Conservation (phyloP, 2,329 filamentous ascomycete genomes). For the Amauroascus niger region DNA sequence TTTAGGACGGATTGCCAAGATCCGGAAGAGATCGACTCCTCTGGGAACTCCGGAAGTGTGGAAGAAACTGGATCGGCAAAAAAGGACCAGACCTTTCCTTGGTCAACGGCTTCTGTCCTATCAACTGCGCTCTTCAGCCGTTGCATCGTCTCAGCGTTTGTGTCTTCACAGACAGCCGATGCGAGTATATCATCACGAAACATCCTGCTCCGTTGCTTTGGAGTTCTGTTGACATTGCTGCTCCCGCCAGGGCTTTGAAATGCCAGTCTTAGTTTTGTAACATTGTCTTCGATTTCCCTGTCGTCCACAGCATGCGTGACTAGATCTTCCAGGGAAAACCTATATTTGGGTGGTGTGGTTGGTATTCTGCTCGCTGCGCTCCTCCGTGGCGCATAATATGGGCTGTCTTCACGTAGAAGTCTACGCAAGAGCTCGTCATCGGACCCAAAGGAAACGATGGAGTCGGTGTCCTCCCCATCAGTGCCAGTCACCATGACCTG, state of each 20-base stretch:
- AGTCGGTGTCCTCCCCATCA: conserved; percentile 59
- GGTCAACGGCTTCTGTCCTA: conserved; percentile 50
- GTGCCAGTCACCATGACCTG: conserved; percentile 52
- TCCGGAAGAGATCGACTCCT: conserved; percentile 23
- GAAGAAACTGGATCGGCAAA: conserved; percentile 35
- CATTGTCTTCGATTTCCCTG: conserved; percentile 48
- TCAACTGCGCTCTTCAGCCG: conserved; percentile 49
- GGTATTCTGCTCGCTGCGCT: conserved; percentile 19
- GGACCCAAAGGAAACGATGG: conserved; percentile 46
- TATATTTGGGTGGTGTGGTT: conserved; percentile 42
- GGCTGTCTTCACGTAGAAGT: conserved; percentile 18
- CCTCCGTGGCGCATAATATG: conserved; percentile 3
- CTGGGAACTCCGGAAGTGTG: conserved; percentile 28
- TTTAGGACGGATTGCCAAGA: conserved; percentile 27
- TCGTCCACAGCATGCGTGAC: conserved; percentile 52
- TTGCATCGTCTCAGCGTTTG: conserved; percentile 36
- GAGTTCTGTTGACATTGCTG: conserved; percentile 3
- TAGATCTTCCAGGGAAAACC: conserved; percentile 54
- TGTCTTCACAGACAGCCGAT: conserved; percentile 36
- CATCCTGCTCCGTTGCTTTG: conserved; percentile 13
- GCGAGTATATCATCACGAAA: conserved; percentile 36
- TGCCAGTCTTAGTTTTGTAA: conserved; percentile 30
- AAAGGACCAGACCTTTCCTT: conserved; percentile 49
- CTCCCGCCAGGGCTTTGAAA: conserved; percentile 14
- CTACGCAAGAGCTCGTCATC: conserved; percentile 43